These are phyloP conservation scores for Dysphania ambrosioides DNA, from an alignment of 148 eudicot species.

Conservation along the genomic window DNA sequence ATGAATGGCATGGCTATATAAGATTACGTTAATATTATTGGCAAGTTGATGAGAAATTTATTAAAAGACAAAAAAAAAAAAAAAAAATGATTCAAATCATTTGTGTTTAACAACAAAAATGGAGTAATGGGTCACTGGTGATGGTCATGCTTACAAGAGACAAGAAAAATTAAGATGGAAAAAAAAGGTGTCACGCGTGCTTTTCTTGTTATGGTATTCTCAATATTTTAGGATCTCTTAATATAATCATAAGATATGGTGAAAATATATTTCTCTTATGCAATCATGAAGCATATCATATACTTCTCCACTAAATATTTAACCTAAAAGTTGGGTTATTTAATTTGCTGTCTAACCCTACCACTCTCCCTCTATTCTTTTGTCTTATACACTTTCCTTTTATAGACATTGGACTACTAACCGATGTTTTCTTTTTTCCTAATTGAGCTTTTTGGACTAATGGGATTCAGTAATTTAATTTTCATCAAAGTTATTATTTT, in stretches of 20 bases:
- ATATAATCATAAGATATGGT: constrained; percentile 17
- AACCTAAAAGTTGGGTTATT: constrained; percentile 20
- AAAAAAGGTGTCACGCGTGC: constrained; percentile 22
- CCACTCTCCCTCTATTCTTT: not conserved
- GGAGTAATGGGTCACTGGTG: constrained; percentile 7
- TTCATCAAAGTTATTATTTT: too few relatives aligned
- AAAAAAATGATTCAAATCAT: too few relatives aligned
- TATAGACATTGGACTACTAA: not conserved
- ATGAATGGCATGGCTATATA: too few relatives aligned
- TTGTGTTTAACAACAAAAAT: not conserved
- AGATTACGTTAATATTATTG: too few relatives aligned
- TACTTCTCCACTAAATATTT: constrained; percentile 19
- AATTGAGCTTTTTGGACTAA: not conserved
- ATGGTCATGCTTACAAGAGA: constrained; percentile 25
- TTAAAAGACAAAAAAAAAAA: not conserved
- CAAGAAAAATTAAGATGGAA: not conserved
- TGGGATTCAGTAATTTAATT: not conserved
- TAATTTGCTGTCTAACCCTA: constrained; percentile 20
- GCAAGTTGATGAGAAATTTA: not conserved
- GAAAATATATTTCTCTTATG: constrained; percentile 1
- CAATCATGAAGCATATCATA: constrained; percentile 30
- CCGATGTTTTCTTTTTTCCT: not conserved
- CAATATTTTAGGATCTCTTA: not conserved
- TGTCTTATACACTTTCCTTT: constrained; percentile 10
- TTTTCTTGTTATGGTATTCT: constrained; percentile 12